A percentile compares a stretch with the other conserved stretches of the same genome.
These are phyloP conservation scores for Sungouiozyma intestinalis DNA, from an alignment of 805 yeast species.

Conservation along the genomic window DNA sequence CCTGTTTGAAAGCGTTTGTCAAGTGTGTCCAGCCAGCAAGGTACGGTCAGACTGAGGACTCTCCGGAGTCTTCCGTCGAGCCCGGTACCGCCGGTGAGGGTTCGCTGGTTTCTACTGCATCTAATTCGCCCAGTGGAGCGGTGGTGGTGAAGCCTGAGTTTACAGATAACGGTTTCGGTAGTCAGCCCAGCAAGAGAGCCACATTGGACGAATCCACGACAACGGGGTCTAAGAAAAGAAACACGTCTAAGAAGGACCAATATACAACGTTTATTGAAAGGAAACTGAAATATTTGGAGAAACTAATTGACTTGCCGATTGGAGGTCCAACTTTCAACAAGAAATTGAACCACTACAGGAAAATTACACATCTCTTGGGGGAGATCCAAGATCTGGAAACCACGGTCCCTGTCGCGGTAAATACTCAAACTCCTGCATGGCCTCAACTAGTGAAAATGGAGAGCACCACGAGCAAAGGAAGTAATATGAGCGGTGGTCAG, in stretches of 20 bases:
- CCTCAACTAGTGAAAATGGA: background rate
- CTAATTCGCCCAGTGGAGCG: background rate
- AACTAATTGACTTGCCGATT: conserved; percentile 27
- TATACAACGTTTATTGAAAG: conserved; percentile 47
- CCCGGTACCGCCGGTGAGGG: background rate
- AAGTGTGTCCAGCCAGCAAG: conserved; percentile 55
- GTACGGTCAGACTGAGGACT: conserved; percentile 25
- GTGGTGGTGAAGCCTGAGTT: background rate
- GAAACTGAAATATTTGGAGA: conserved; percentile 42
- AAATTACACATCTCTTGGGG: conserved; percentile 28
- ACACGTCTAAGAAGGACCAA: conserved; percentile 34
- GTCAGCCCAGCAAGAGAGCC: background rate
- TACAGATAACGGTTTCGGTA: background rate
- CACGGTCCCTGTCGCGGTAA: background rate
- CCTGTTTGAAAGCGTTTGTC: conserved; percentile 52
- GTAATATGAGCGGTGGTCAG: background rate
- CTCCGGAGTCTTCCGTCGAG: background rate
- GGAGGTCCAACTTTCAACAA: conserved; percentile 24
- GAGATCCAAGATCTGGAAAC: conserved; percentile 8
- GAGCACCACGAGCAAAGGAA: background rate
- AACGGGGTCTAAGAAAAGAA: background rate
- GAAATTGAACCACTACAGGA: conserved; percentile 29
- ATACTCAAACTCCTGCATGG: background rate
- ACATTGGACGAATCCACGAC: background rate
- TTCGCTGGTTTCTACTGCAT: background rate